Conservation (phyloP, 495 filamentous ascomycete species). For the Xylaria telfairii region DNA sequence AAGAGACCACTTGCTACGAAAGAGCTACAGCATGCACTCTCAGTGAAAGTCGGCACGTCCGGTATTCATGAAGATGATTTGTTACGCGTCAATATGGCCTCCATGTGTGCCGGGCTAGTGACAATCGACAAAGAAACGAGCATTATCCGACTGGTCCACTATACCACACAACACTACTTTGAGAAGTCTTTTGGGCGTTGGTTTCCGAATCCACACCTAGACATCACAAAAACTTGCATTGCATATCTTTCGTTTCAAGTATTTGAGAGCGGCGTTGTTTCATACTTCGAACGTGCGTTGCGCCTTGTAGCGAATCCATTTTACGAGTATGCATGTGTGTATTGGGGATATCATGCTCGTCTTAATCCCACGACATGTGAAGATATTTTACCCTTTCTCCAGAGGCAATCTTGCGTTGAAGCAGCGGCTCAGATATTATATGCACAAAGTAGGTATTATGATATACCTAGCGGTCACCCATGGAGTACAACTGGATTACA, state of each 20-base stretch:
- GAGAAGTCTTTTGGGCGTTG: conserved; percentile 1
- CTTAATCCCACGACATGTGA: neutral
- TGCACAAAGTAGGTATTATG: neutral
- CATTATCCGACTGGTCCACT: conserved; percentile 28
- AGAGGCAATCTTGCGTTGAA: conserved; percentile 24
- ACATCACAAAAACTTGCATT: neutral
- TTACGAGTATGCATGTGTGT: conserved; percentile 47
- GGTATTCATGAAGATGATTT: conserved; percentile 51
- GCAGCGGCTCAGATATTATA: neutral
- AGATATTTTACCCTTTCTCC: conserved; percentile 29
- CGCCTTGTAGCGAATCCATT: conserved; percentile 42
- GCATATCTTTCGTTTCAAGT: neutral
- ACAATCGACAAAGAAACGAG: conserved; percentile 53
- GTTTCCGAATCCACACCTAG: neutral
- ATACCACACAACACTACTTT: conserved; percentile 19
- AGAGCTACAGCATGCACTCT: conserved; percentile 59
- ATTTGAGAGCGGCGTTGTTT: neutral
- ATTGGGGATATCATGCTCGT: conserved; percentile 55
- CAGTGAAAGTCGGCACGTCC: conserved; percentile 37
- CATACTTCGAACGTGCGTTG: conserved; percentile 42
- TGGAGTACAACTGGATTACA: conserved; percentile 32
- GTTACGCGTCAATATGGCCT: conserved; percentile 44
- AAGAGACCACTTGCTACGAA: conserved; percentile 43
- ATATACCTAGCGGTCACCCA: too few relatives aligned
- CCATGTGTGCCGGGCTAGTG: conserved; percentile 61